phyloP scores from a whole-genome alignment of 2,329 filamentous ascomycete species.

The Alternaria novae-zelandiae region DNA sequence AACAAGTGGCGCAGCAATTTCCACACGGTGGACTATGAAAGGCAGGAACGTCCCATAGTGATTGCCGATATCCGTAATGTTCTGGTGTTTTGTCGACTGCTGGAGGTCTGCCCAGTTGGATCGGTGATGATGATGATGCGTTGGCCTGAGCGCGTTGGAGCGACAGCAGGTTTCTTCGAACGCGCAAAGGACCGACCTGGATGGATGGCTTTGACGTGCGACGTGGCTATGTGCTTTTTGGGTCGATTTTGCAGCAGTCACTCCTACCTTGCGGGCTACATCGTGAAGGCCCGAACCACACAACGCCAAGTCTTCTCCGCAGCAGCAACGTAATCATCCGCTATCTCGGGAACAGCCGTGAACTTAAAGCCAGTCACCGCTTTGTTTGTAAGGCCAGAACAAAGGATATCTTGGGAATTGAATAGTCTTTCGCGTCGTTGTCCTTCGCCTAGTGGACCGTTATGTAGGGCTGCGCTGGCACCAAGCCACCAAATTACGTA shows the following conservation, averaged over 20 bases:
- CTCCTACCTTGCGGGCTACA: neutral
- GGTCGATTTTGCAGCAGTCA: neutral
- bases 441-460: neutral
- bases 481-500: constrained; percentile 6
- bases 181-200: neutral
- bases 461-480: neutral
- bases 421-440: neutral
- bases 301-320: neutral
- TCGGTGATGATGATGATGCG: neutral
- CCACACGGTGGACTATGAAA: neutral
- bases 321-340: constrained; percentile 7
- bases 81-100: neutral
- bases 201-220: neutral
- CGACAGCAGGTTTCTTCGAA: neutral
- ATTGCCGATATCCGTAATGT: neutral
- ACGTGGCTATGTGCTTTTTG: neutral
- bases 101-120: neutral
- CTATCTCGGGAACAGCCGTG: neutral
- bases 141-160: neutral
- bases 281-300: neutral
- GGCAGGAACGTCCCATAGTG: neutral
- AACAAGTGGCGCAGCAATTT: constrained; percentile 4
- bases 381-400: neutral
- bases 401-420: neutral
- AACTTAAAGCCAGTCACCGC: neutral